A percentile compares a stretch with the other conserved stretches of the same genome.
These are phyloP conservation scores for Saturnispora hagleri DNA, from an alignment of 805 yeast genomes.

Conservation along the genomic window DNA sequence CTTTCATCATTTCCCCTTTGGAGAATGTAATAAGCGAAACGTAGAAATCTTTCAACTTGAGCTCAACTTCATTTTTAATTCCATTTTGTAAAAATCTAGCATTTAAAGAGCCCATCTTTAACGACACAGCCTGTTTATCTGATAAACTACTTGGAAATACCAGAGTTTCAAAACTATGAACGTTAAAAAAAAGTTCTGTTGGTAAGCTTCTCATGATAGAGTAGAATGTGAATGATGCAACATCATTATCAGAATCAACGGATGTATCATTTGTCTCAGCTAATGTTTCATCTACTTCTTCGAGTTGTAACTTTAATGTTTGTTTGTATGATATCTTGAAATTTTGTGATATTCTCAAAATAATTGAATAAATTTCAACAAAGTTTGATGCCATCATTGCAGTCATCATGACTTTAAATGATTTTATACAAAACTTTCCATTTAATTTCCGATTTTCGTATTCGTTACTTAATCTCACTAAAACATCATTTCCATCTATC, in stretches of 20 bases:
- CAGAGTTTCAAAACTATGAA: conserved; percentile 50
- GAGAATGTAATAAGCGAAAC: conserved; percentile 57
- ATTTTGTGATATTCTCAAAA: conserved; percentile 65
- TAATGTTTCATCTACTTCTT: not conserved
- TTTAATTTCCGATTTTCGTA: conserved; percentile 39
- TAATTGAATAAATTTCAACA: conserved; percentile 65
- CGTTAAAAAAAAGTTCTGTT: conserved; percentile 55
- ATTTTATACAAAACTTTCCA: conserved; percentile 40
- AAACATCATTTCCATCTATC: conserved; percentile 38
- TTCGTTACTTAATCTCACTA: conserved; percentile 59
- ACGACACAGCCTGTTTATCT: conserved; percentile 67
- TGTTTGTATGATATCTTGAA: conserved; percentile 65
- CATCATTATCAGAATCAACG: not conserved
- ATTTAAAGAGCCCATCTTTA: conserved; percentile 45
- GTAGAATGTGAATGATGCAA: conserved; percentile 15
- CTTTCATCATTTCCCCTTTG: conserved; percentile 39
- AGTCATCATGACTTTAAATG: conserved; percentile 58
- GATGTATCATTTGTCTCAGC: not conserved
- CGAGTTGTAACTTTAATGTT: conserved; percentile 41
- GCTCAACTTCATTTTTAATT: conserved; percentile 43
- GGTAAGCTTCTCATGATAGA: conserved; percentile 38
- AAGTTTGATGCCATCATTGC: conserved; percentile 80
- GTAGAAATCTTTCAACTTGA: conserved; percentile 52
- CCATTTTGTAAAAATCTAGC: conserved; percentile 45
- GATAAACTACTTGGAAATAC: conserved; percentile 76